These are phyloP conservation scores for Rhizopus arrhizus DNA, from an alignment of 371 early-diverging fungal species.

Conservation along the genomic window DNA sequence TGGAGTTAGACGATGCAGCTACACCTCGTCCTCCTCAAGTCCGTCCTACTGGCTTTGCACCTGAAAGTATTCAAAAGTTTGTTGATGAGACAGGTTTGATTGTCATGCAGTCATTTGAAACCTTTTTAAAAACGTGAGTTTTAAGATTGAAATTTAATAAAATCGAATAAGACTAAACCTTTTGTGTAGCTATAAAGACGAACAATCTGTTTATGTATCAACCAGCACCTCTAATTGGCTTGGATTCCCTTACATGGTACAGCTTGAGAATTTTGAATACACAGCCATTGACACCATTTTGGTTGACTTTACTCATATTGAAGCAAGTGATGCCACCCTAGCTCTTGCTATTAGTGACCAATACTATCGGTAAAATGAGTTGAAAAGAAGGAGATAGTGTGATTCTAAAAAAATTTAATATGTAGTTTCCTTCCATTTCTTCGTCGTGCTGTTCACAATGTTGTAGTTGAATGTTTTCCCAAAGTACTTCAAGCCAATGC, in stretches of 20 bases:
- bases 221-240: conserved; percentile 36
- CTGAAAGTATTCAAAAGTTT: conserved; percentile 48
- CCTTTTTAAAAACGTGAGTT: conserved; percentile 63
- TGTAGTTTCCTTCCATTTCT: conserved; percentile 85
- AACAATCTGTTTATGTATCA: conserved; percentile 28
- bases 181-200: conserved; percentile 33
- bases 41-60: conserved; percentile 27
- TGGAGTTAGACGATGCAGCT: conserved; percentile 34
- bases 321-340: conserved; percentile 63
- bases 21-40: conserved; percentile 22
- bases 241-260: conserved; percentile 58
- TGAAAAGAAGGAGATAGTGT: not conserved
- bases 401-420: not conserved
- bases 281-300: conserved; percentile 71
- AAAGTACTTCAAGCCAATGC: conserved; percentile 59
- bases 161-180: not conserved
- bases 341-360: conserved; percentile 73
- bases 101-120: conserved; percentile 77
- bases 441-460: conserved; percentile 79
- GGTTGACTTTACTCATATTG: conserved; percentile 78
- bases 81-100: conserved; percentile 80
- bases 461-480: conserved; percentile 70
- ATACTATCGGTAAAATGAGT: conserved; percentile 68
- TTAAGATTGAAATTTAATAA: conserved; percentile 37
- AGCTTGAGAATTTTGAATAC: conserved; percentile 59